Conservation (phyloP, 2,329 filamentous ascomycete genomes). For the Thelonectria blattea region DNA sequence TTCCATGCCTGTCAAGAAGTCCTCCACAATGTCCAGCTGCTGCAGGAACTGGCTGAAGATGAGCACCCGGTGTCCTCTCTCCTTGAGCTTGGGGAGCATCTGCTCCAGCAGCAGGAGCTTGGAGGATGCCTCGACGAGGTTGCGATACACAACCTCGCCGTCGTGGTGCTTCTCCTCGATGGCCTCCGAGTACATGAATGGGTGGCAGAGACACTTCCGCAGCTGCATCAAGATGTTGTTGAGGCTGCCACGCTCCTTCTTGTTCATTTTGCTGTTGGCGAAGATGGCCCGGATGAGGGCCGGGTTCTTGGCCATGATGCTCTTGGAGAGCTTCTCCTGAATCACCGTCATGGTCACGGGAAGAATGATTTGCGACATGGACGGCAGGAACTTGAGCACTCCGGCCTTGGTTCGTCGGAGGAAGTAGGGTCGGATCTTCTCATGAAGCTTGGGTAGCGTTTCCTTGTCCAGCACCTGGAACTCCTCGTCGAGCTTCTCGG, state of each 20-base stretch:
- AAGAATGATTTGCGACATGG: conserved; percentile 93
- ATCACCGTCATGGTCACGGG: conserved; percentile 94
- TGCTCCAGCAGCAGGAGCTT: conserved; percentile 85
- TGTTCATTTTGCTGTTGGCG: conserved; percentile 68
- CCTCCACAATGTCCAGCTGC: conserved; percentile 88
- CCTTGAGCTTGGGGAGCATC: conserved; percentile 85
- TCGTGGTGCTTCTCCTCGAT: conserved; percentile 83
- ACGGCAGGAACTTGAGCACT: conserved; percentile 88
- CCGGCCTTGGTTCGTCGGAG: conserved; percentile 83
- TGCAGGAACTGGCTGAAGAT: conserved; percentile 96
- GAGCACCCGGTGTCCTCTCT: conserved; percentile 86
- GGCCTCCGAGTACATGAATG: conserved; percentile 88
- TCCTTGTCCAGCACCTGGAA: conserved; percentile 82
- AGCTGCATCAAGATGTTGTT: conserved; percentile 97
- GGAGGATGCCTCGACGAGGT: conserved; percentile 87
- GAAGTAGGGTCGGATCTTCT: conserved; percentile 77
- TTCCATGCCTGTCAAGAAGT: conserved; percentile 81
- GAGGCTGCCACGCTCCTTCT: conserved; percentile 76
- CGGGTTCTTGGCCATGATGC: conserved; percentile 89
- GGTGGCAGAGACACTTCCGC: conserved; percentile 92
- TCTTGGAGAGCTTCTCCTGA: conserved; percentile 93
- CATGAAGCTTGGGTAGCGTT: conserved; percentile 80
- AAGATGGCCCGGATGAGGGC: conserved; percentile 89
- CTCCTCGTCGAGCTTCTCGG: conserved; percentile 74
- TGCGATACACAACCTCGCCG: conserved; percentile 69